Base-by-base conservation (phyloP, 176 grass and related monocot genomes). In the Canna indica region DNA sequence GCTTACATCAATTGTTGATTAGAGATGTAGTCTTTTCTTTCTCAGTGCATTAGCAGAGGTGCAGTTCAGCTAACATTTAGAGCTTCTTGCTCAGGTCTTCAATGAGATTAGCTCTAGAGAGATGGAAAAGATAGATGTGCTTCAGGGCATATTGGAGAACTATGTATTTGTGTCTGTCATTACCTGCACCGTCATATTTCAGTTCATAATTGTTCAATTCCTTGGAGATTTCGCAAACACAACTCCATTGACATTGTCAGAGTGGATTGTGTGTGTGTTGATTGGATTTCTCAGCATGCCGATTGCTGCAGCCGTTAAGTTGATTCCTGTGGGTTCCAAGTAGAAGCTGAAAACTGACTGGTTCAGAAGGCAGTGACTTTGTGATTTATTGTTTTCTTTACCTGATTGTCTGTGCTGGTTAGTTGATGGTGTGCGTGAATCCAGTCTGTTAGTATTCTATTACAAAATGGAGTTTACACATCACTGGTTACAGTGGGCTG, bases 31-130 rank as follows among this genome's bases (percentile, higher is more conserved):
- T n/a, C n/a, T n/a, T n/a, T n/a, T n/a, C n/a, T n/a, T n/a, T n/a
- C n/a, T n/a, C n/a, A n/a, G n/a, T n/a, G n/a, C n/a, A n/a, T n/a
- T n/a, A n/a, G n/a, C n/a, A n/a, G n/a, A n/a, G 25, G 34, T 16
- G 15, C 59, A 25, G 31, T 35, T 12, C n/a, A 28, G 8, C 20
- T 29, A 22, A 53, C 13, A 24, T 76, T 15, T 32, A 27, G 25
- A 75, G 31, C 33, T 41, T 59, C 28, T 67, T 52, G 7, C 69
- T 15, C 65, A 92, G 94, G 83, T 90, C n/a, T 92, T 97, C 75
- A 90, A 91, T 74, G 88, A 97, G 75, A 79, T 97, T 77, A 89
- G 74, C 74, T 92, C 88, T 6, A 83, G 93, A 72, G 88, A 92
- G 61, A 92, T 97, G 84, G 89, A 87, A 77, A 88, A 83, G 66